phyloP scores from a whole-genome alignment of 1,284 basidiomycete genomes.

The Ustilago loliicola region DNA sequence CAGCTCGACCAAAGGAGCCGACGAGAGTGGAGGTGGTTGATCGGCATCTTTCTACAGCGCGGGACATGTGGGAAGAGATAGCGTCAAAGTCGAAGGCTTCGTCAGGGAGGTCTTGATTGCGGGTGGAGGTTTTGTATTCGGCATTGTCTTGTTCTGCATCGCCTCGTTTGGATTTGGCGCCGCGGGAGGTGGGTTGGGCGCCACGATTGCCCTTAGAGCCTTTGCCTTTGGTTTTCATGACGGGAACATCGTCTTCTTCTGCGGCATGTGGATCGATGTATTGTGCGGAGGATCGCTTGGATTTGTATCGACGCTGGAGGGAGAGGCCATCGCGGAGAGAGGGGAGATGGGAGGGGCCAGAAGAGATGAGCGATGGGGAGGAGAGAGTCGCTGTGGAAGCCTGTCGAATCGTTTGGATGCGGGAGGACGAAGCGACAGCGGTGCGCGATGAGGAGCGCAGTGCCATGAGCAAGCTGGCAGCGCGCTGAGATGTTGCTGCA shows the following conservation, averaged over 20 bases:
- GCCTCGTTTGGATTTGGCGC: slow-evolving; percentile 46
- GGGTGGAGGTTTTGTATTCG: slow-evolving; percentile 47
- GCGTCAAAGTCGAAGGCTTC: slow-evolving; percentile 57
- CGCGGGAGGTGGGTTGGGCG: slow-evolving; percentile 26
- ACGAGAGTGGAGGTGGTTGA: slow-evolving; percentile 52
- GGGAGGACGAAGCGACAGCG: slow-evolving; percentile 14
- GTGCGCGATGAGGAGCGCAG: slow-evolving; percentile 20
- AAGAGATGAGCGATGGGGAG: neutral
- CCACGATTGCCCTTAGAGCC: slow-evolving; percentile 47
- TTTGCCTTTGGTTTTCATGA: slow-evolving; percentile 64
- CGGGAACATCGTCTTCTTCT: slow-evolving; percentile 57
- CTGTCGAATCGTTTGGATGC: slow-evolving; percentile 15
- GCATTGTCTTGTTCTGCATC: slow-evolving; percentile 21
- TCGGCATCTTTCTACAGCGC: slow-evolving; percentile 53
- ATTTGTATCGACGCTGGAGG: slow-evolving; percentile 35
- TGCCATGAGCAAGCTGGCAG: slow-evolving; percentile 15
- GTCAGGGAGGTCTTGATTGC: slow-evolving; percentile 54
- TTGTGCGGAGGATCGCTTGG: slow-evolving; percentile 48
- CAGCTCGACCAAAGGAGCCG: slow-evolving; percentile 56
- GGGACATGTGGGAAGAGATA: slow-evolving; percentile 51
- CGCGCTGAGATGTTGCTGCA: slow-evolving; percentile 4
- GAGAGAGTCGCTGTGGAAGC: slow-evolving; percentile 22
- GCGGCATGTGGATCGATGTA: slow-evolving; percentile 47
- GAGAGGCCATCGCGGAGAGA: neutral
- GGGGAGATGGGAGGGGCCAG: neutral